Evolutionary conservation across 164 flowering plant species (phyloP).

Genomic region (Vitis labrusca): DNA sequence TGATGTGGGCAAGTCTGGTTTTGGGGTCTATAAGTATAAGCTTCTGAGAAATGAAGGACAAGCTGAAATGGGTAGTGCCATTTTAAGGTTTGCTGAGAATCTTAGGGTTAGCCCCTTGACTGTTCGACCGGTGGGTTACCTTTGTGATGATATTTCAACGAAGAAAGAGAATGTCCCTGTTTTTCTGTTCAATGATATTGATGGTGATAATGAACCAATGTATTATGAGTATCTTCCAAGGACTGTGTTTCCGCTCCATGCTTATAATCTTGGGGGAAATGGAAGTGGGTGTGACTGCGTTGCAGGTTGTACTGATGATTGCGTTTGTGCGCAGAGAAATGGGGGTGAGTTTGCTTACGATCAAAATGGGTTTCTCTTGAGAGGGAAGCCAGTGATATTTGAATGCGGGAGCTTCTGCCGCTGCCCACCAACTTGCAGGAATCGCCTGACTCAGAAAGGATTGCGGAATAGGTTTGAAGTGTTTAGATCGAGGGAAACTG

Average conservation of each 20-base stretch:
- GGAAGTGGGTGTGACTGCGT: conserved; percentile 65
- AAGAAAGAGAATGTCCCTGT: conserved; percentile 71
- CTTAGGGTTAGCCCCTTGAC: conserved; percentile 49
- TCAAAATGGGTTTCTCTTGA: conserved; percentile 59
- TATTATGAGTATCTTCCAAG: conserved; percentile 51
- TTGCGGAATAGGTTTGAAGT: conserved; percentile 59
- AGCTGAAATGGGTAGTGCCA: conserved; percentile 76
- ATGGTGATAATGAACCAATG: conserved; percentile 59
- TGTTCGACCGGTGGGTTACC: conserved; percentile 58
- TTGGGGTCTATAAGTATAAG: conserved; percentile 80
- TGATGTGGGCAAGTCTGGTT: conserved; percentile 88
- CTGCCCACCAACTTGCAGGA: conserved; percentile 68
- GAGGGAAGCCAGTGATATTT: conserved; percentile 75
- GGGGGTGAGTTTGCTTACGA: conserved; percentile 86
- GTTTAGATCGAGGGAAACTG: conserved; percentile 71
- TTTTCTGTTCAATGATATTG: conserved; percentile 72
- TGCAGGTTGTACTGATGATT: conserved; percentile 45
- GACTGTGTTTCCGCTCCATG: conserved; percentile 56
- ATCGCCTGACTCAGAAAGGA: conserved; percentile 74
- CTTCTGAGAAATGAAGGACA: conserved; percentile 72
- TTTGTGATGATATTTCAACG: conserved; percentile 62
- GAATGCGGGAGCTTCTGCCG: conserved; percentile 78
- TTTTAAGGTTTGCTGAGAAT: conserved; percentile 52
- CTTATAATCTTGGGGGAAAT: conserved; percentile 23
- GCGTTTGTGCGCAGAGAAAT: conserved; percentile 69